These are phyloP conservation scores for Ascochyta rabiei DNA, from an alignment of 2,329 filamentous ascomycete genomes.

Conservation along the genomic window DNA sequence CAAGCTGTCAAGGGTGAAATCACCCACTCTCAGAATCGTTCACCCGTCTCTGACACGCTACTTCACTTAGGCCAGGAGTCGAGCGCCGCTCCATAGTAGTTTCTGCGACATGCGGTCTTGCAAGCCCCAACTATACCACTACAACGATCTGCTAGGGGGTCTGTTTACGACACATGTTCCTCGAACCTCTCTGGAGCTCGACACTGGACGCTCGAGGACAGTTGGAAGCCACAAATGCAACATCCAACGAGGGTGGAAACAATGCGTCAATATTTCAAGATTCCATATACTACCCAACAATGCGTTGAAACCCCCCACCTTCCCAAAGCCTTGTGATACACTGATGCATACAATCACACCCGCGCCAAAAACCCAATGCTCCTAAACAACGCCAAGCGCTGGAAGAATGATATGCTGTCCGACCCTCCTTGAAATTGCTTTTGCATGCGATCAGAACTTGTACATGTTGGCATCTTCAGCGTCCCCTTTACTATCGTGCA, in stretches of 20 bases:
- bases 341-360: slow-evolving; percentile 21
- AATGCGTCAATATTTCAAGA: not conserved
- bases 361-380: slow-evolving; percentile 30
- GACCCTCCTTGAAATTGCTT: not conserved
- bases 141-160: too few relatives aligned
- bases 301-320: not conserved
- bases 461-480: not conserved
- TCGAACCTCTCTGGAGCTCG: too few relatives aligned
- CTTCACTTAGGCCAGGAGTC: too few relatives aligned
- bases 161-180: too few relatives aligned
- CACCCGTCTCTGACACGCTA: too few relatives aligned
- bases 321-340: slow-evolving; percentile 20
- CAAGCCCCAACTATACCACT: too few relatives aligned
- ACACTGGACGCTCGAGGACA: too few relatives aligned
- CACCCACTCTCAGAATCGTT: too few relatives aligned
- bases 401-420: slow-evolving; percentile 25
- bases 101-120: too few relatives aligned
- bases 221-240: not conserved
- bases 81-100: too few relatives aligned
- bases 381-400: slow-evolving; percentile 40
- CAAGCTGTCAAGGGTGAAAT: too few relatives aligned
- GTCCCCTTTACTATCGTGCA: slow-evolving; percentile 22
- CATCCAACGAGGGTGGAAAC: not conserved
- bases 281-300: slow-evolving; percentile 12
- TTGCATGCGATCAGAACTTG: not conserved